A percentile compares a stretch with the other conserved stretches of the same genome.
These are phyloP conservation scores for Vitellaria paradoxa DNA, from an alignment of 179 eudicot genomes.

Conservation along the genomic window DNA sequence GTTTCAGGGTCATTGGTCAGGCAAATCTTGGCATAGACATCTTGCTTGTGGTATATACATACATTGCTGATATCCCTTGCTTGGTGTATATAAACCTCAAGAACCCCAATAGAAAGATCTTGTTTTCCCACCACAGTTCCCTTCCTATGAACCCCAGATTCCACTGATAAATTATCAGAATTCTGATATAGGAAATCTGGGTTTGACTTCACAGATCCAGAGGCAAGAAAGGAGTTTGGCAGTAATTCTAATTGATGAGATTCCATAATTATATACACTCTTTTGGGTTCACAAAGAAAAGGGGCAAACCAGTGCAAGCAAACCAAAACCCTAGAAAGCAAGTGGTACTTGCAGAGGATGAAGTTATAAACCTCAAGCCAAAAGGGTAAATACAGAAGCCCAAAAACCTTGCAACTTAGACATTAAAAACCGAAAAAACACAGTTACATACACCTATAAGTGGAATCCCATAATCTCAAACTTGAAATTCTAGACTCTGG, in stretches of 20 bases:
- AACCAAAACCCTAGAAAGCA: not conserved
- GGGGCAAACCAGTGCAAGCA: not conserved
- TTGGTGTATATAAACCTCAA: slow-evolving; percentile 69
- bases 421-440: no score
- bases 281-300: not conserved
- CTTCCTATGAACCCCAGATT: not conserved
- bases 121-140: slow-evolving; percentile 8
- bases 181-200: not conserved
- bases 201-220: not conserved
- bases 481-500: no score
- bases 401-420: no score
- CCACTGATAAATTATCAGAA: not conserved
- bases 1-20: slow-evolving; percentile 63
- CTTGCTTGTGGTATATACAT: slow-evolving; percentile 41
- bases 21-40: slow-evolving; percentile 62
- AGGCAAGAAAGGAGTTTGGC: not conserved
- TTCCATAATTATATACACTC: not conserved
- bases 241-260: not conserved
- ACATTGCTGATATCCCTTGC: slow-evolving; percentile 86
- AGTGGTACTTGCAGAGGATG: no score
- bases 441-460: no score
- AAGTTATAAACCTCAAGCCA: no score
- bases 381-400: no score
- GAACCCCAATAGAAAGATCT: slow-evolving; percentile 42
- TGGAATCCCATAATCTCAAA: no score